Percentiles rank a stretch among this genome's conserved stretches.
Evolutionary conservation across 169 alveolate genomes (phyloP).

Genomic region (Plasmodium malariae): DNA sequence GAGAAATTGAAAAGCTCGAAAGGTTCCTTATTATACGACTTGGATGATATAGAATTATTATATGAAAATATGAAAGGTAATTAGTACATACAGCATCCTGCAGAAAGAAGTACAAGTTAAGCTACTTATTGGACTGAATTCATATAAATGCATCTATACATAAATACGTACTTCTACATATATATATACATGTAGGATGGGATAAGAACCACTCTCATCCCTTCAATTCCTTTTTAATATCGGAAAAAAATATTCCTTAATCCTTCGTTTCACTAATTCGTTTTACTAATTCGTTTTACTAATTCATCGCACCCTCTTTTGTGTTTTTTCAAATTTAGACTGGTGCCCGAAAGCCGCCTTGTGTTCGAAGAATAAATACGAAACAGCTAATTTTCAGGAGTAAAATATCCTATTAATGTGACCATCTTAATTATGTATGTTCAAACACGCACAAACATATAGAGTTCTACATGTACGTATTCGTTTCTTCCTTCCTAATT

Average conservation of each 20-base stretch:
- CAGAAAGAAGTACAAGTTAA: background rate
- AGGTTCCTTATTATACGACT: conserved; percentile 24
- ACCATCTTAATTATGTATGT: too few relatives aligned
- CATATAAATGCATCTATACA: too few relatives aligned
- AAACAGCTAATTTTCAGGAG: background rate
- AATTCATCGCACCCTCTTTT: background rate
- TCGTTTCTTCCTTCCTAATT: too few relatives aligned
- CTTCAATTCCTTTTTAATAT: background rate
- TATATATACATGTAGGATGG: background rate
- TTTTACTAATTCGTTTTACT: too few relatives aligned
- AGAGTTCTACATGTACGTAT: too few relatives aligned
- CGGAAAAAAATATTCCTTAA: background rate
- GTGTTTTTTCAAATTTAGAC: conserved; percentile 23
- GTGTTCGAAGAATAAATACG: conserved; percentile 43
- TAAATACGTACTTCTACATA: background rate
- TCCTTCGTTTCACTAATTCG: too few relatives aligned
- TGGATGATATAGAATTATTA: conserved; percentile 46
- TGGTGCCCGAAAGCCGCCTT: conserved; percentile 71
- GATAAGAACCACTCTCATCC: background rate
- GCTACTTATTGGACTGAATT: too few relatives aligned
- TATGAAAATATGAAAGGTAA: conserved; percentile 57
- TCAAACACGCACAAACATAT: too few relatives aligned
- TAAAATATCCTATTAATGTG: too few relatives aligned
- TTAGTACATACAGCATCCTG: background rate
- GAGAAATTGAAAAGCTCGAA: conserved; percentile 35